phyloP scores from a whole-genome alignment of 441 rosid genomes.

The Mallotus japonicus region DNA sequence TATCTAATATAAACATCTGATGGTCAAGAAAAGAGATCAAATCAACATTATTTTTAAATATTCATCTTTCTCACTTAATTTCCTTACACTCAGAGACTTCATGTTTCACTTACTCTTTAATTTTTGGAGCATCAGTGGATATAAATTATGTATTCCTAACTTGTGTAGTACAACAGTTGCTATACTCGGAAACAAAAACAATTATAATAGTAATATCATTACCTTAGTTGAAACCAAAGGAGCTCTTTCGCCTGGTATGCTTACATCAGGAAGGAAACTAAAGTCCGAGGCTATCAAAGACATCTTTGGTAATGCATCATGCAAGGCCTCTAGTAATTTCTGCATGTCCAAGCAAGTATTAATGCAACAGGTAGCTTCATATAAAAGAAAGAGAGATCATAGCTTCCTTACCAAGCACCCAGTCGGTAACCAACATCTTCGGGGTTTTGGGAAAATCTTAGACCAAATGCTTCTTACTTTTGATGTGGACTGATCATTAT shows the following conservation, averaged over 20 bases:
- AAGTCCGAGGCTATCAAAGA: constrained; percentile 92
- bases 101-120: too few relatives aligned
- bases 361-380: background rate
- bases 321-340: constrained; percentile 81
- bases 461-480: constrained; percentile 57
- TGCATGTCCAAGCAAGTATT: constrained; percentile 36
- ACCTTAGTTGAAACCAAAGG: constrained; percentile 97
- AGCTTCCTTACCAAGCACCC: constrained; percentile 74
- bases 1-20: background rate
- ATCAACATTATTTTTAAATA: background rate
- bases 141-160: too few relatives aligned
- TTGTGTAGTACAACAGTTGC: too few relatives aligned
- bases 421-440: constrained; percentile 94
- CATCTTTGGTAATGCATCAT: constrained; percentile 86
- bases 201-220: constrained; percentile 14
- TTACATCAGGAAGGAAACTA: constrained; percentile 93
- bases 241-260: constrained; percentile 87
- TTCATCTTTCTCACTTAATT: background rate
- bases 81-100: background rate
- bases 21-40: background rate
- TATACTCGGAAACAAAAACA: background rate
- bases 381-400: constrained; percentile 6
- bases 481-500: constrained; percentile 37
- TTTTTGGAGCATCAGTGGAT: too few relatives aligned
- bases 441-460: constrained; percentile 76